Evolutionary conservation across 2,329 filamentous ascomycete species (phyloP).

Genomic region (Elsinoe perseae): DNA sequence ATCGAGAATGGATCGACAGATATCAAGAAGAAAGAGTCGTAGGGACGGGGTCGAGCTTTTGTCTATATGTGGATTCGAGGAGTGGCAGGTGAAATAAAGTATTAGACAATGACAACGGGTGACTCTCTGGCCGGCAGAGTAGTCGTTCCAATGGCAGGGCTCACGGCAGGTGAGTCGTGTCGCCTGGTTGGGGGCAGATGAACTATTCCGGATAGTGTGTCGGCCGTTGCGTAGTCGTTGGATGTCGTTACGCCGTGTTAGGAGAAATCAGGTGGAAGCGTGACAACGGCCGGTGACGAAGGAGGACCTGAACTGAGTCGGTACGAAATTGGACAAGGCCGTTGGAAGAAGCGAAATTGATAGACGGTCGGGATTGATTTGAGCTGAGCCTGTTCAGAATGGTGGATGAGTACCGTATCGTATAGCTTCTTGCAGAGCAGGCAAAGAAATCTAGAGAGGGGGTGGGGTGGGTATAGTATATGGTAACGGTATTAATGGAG

Average conservation of each 20-base stretch:
- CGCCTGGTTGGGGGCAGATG: slow-evolving; percentile 17
- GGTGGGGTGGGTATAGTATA: not conserved
- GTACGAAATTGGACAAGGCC: slow-evolving; percentile 17
- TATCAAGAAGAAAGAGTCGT: slow-evolving; percentile 21
- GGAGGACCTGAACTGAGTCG: slow-evolving; percentile 12
- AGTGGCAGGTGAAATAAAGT: slow-evolving; percentile 17
- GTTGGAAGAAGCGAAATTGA: slow-evolving; percentile 14
- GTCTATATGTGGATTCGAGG: slow-evolving; percentile 23
- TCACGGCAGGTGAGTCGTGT: slow-evolving; percentile 13
- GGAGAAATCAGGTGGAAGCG: slow-evolving; percentile 15
- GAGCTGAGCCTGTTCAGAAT: not conserved
- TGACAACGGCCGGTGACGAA: slow-evolving; percentile 17
- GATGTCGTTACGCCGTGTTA: slow-evolving; percentile 15
- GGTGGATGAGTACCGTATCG: too few species aligned
- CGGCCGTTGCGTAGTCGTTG: slow-evolving; percentile 14
- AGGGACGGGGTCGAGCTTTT: slow-evolving; percentile 22
- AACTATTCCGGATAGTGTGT: slow-evolving; percentile 18
- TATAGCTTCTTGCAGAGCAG: too few species aligned
- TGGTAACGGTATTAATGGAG: not conserved
- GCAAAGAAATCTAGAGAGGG: not conserved
- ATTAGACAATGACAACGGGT: slow-evolving; percentile 16
- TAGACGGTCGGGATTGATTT: slow-evolving; percentile 13
- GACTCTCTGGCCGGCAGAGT: slow-evolving; percentile 16
- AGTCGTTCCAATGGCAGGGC: slow-evolving; percentile 16
- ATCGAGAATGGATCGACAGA: slow-evolving; percentile 19